Evolutionary conservation across 148 eudicot species (phyloP), one percentile per base, ranked within the genome.

Genomic region (Diospyros lotus): DNA sequence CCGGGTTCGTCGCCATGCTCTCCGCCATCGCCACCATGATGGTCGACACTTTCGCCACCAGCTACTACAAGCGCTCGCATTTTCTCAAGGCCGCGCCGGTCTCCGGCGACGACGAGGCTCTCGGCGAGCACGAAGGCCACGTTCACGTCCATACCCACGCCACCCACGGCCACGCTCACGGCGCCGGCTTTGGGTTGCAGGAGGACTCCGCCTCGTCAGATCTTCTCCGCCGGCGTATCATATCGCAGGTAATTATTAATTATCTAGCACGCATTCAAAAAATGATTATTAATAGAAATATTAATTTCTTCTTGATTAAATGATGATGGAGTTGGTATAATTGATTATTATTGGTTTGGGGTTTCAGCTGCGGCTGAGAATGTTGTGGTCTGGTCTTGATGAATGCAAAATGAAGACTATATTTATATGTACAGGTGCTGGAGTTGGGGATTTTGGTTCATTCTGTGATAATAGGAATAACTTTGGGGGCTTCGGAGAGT

Each of bases 371-470:
- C 28, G 28, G 28, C 28, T 28, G 28, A 28, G 28, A 28, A 28
- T 28, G 28, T 28, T 28, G 28, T 28, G 28, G 28, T 28, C 28
- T 28, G 28, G 28, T 28, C 28, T 28, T 28, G 28, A 28, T 28
- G 28, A 28, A 28, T 28, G 28, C 28, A 28, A 28, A 28, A 28
- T 28, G 28, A 28, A 28, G 28, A 28, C 28, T 28, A 28, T 28
- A 28, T 28, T 28, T 28, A 28, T 28, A 28, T 28, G 28, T 28
- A 28, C 28, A 74, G 79, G 75, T 77, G 39, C 63, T 77, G 69
- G 79, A 77, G 55, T 14, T 71, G 3, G 79, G 79, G 28, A 77
- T 77, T 9, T 68, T 77, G 18, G 79, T 77, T 42, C 79, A 77
- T 43, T 77, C 79, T 13, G 75, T 77, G 1, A 70, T 77, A 9